Percentiles rank a stretch among this genome's conserved stretches.
Conservation (phyloP, 1,284 basidiomycete species). For the Cryptococcus floricola region DNA sequence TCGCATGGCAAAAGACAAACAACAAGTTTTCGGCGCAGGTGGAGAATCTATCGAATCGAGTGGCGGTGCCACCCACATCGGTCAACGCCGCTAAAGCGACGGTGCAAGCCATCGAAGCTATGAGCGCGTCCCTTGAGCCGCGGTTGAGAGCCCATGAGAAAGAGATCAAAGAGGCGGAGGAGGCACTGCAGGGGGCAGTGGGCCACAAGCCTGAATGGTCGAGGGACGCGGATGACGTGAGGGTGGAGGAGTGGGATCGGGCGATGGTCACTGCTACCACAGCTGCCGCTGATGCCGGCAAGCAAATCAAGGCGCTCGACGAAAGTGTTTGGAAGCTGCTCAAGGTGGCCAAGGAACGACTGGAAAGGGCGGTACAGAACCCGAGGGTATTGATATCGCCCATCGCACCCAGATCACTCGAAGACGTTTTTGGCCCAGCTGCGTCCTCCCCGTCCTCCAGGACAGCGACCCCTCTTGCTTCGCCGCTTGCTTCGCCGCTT, state of each 20-base stretch:
- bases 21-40: background rate
- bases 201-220: background rate
- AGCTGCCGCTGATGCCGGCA: background rate
- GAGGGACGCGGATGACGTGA: too few species aligned
- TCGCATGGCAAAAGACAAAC: background rate
- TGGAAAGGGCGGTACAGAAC: background rate
- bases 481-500: background rate
- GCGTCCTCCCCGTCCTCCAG: background rate
- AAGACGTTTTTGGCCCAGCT: slow-evolving; percentile 1
- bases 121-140: too few species aligned
- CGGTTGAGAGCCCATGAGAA: background rate
- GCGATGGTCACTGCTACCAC: background rate
- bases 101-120: background rate
- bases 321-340: background rate
- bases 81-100: background rate
- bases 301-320: slow-evolving; percentile 4
- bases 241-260: background rate
- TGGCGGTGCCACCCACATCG: background rate
- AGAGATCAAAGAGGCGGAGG: background rate
- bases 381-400: background rate
- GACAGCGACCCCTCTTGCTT: background rate
- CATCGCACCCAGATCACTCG: background rate
- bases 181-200: background rate
- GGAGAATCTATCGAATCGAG: background rate
- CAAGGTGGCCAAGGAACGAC: background rate